Conservation (phyloP, 2,329 filamentous ascomycete species). For the Chaetomiaceae sp. region DNA sequence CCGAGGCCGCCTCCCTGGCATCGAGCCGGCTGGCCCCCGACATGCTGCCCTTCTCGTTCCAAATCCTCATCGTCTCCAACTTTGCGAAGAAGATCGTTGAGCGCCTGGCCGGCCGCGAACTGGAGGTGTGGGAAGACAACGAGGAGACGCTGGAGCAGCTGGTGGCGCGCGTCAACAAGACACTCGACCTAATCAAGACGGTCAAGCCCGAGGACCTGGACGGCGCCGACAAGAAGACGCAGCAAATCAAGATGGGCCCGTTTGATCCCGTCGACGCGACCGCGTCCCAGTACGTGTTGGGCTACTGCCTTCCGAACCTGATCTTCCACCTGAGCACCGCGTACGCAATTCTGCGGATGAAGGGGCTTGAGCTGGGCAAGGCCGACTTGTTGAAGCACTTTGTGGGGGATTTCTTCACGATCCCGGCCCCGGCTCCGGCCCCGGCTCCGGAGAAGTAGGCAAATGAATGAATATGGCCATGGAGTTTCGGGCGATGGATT, state of each 20-base stretch:
- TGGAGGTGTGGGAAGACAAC: conserved; percentile 28
- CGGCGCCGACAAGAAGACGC: conserved; percentile 23
- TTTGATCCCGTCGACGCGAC: conserved; percentile 16
- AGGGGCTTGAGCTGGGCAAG: conserved; percentile 57
- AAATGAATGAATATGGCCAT: not conserved
- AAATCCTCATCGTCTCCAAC: conserved; percentile 33
- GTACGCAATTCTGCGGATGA: conserved; percentile 52
- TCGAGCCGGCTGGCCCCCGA: conserved; percentile 30
- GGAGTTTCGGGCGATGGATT: too few relatives aligned
- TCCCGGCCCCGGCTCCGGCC: too few relatives aligned
- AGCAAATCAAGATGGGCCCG: conserved; percentile 24
- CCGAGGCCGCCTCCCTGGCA: conserved; percentile 28
- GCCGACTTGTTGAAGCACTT: conserved; percentile 43
- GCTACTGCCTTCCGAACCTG: conserved; percentile 52
- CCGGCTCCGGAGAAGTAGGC: not conserved
- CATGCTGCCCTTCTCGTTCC: conserved; percentile 36
- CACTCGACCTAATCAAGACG: conserved; percentile 30
- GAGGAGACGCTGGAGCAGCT: conserved; percentile 35
- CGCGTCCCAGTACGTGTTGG: conserved; percentile 38
- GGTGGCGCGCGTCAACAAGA: conserved; percentile 29
- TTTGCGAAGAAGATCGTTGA: conserved; percentile 29
- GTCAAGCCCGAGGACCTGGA: conserved; percentile 28
- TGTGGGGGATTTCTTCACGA: not conserved
- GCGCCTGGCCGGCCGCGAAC: conserved; percentile 27
- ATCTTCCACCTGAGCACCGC: conserved; percentile 56